Percentiles rank a stretch among this genome's conserved stretches.
These are phyloP conservation scores for Phlebopus sp. DNA, from an alignment of 1,284 basidiomycete species.

Conservation along the genomic window DNA sequence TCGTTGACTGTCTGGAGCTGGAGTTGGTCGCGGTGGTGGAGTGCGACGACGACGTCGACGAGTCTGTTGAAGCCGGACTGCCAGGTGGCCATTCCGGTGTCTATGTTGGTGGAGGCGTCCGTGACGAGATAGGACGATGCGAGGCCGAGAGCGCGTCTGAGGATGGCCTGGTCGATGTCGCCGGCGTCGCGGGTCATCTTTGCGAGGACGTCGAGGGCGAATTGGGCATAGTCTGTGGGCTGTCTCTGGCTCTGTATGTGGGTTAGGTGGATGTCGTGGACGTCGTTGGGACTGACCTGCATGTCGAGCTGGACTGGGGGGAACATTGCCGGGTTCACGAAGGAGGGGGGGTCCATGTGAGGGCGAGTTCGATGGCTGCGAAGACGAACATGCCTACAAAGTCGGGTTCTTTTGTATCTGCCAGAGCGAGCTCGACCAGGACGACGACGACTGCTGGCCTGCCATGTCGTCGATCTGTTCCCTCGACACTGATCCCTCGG, in stretches of 20 bases:
- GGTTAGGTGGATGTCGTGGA: neutral
- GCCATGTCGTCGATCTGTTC: conserved; percentile 9
- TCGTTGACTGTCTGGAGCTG: conserved; percentile 69
- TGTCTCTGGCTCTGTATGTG: conserved; percentile 30
- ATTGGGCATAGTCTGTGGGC: conserved; percentile 57
- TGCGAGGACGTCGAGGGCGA: conserved; percentile 54
- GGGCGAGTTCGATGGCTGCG: neutral
- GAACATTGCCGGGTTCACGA: conserved; percentile 17
- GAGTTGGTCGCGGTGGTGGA: conserved; percentile 61
- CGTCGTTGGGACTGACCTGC: conserved; percentile 24
- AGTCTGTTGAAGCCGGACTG: conserved; percentile 61
- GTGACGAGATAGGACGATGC: conserved; percentile 74
- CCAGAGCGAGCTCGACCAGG: neutral
- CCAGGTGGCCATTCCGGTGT: conserved; percentile 59
- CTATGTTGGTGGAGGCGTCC: conserved; percentile 63
- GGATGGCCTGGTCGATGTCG: conserved; percentile 56
- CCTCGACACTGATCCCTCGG: neutral
- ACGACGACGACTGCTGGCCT: neutral
- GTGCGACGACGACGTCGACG: conserved; percentile 65
- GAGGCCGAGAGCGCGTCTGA: conserved; percentile 63
- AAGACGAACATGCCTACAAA: conserved; percentile 10
- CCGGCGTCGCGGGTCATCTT: conserved; percentile 46
- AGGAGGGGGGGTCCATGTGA: conserved; percentile 29
- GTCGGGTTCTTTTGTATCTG: neutral
- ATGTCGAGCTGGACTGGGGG: conserved; percentile 27